These are phyloP conservation scores for Hansfordia pulvinata DNA, from an alignment of 2,329 filamentous ascomycete species.

Conservation along the genomic window DNA sequence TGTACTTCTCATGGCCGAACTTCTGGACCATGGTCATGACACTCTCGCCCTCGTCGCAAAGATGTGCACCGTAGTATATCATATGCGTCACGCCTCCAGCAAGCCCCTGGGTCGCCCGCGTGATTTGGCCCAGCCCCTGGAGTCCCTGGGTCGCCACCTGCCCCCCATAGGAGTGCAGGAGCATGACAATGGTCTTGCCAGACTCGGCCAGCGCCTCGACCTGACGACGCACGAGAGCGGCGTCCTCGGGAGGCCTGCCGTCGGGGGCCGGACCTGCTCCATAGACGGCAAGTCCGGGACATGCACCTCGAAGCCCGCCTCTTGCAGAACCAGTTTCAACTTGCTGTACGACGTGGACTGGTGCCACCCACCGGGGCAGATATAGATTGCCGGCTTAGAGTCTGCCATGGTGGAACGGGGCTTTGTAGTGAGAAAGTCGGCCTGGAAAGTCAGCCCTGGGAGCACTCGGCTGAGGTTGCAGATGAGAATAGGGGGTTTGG, in stretches of 20 bases:
- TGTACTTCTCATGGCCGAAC: constrained; percentile 4
- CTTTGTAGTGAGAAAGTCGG: too few species aligned
- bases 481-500: too few species aligned
- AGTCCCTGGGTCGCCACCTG: constrained; percentile 14
- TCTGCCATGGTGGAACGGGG: too few species aligned
- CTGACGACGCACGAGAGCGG: constrained; percentile 6
- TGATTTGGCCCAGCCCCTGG: constrained; percentile 5
- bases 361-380: too few species aligned
- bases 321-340: too few species aligned
- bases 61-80: constrained; percentile 9
- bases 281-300: too few species aligned
- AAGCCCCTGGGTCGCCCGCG: constrained; percentile 5
- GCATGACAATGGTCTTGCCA: constrained; percentile 7
- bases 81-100: constrained; percentile 11
- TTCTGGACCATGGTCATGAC: constrained; percentile 6
- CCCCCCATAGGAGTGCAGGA: constrained; percentile 15
- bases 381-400: too few species aligned
- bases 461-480: too few species aligned
- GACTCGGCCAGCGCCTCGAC: constrained; percentile 8
- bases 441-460: too few species aligned
- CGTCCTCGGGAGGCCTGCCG: constrained; percentile 12
- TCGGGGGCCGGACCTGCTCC: too few species aligned
- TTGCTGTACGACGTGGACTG: too few species aligned
- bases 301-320: constrained; percentile 9
- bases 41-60: constrained; percentile 4